Base-by-base conservation (phyloP, 2,329 filamentous ascomycete genomes). In the Diaporthe longicolla region DNA sequence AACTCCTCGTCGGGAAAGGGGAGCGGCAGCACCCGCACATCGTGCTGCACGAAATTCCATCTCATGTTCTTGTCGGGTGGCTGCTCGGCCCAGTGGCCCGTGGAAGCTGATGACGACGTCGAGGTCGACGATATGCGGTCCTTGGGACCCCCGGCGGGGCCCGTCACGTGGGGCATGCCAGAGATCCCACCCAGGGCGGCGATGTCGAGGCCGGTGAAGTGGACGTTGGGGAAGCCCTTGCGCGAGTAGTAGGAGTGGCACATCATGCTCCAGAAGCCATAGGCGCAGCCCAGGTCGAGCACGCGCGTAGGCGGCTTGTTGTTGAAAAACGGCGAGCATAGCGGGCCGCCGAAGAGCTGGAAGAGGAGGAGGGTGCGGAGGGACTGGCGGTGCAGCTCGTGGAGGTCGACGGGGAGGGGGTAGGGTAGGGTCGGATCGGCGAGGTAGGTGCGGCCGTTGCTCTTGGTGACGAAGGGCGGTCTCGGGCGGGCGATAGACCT, bases 31-130 rank as follows among this genome's bases (percentile, higher is more conserved):
- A 90, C 89, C 74, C 94, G 92, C 76, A 97, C 84, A 82, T 98
- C 95, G 81, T 98, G 95, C 80, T 95, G 93, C 70, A 97, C 90
- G 81, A 98, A 98, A 15, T 88, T 91, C 95, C 95, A 98, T 77
- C 94, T 92, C 87, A 98, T 93, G 63, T 94, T 94, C 78, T 92
- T 91, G 77, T 90, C 88, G 5, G 86, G 86, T 78, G 71, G 52
- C 73, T 76, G 58, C 68, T 76, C 40, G 40, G 70, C 74, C 75
- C 68, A 72, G 72, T 50, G 70, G 74, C 69, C 73, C 71, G 63
- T 15, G 8, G 73, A 63, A 7, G 59, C 55, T 6, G 70, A 72
- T 1, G 63, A 70, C 17, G 43, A 73, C 59, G 40, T 73, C 74
- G 10, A 78, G 71, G 8, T 79, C 24, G 58, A 13, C 35, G 73